Evolutionary conservation across 495 filamentous ascomycete genomes (phyloP).

Genomic region (Penicillium verhagenii): DNA sequence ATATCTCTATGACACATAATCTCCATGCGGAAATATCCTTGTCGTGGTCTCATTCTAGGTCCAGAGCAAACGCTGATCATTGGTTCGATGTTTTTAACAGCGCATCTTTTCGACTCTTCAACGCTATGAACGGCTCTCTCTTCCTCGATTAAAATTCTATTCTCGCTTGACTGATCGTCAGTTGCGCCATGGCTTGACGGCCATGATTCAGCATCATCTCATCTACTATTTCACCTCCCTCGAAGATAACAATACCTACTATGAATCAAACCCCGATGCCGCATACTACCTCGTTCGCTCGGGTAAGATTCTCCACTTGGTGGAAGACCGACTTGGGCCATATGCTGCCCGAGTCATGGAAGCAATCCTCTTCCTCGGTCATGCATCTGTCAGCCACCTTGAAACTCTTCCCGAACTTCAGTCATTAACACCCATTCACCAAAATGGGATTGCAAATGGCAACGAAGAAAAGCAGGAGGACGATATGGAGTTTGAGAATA

Average conservation of each 20-base stretch:
- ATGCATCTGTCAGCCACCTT: constrained; percentile 71
- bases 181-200: constrained; percentile 72
- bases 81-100: constrained; percentile 36
- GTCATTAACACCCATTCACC: constrained; percentile 4
- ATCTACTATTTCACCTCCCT: constrained; percentile 69
- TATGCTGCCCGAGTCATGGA: constrained; percentile 69
- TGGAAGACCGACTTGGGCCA: constrained; percentile 67
- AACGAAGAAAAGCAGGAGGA: constrained; percentile 27
- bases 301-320: constrained; percentile 76
- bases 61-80: background rate
- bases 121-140: constrained; percentile 70
- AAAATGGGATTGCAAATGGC: constrained; percentile 35
- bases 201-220: constrained; percentile 86
- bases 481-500: constrained; percentile 22
- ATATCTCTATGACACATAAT: background rate
- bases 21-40: background rate
- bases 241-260: constrained; percentile 64
- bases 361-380: constrained; percentile 73
- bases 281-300: constrained; percentile 77
- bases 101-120: constrained; percentile 79
- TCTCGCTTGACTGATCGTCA: constrained; percentile 66
- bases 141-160: constrained; percentile 63
- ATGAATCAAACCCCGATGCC: constrained; percentile 71
- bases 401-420: constrained; percentile 41
- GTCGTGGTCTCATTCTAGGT: background rate